Percentiles rank a stretch among this genome's conserved stretches.
Conservation (phyloP, 495 filamentous ascomycete genomes). For the Apiosordaria backusii region DNA sequence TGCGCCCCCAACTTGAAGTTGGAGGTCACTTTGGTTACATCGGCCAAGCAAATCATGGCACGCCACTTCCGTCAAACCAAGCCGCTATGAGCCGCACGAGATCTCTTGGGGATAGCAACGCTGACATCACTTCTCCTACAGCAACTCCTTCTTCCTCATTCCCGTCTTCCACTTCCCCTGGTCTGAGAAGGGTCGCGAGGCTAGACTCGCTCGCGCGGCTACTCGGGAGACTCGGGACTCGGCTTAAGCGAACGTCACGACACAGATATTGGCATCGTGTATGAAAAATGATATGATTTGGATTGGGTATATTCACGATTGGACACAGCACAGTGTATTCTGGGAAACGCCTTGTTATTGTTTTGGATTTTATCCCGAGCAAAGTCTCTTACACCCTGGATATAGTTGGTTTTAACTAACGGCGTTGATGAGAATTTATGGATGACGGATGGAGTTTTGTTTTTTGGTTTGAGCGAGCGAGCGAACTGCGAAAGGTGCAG, state of each 20-base stretch:
- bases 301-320: neutral
- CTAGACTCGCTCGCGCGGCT: slow-evolving; percentile 38
- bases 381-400: neutral
- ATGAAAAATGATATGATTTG: neutral
- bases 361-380: neutral
- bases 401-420: neutral
- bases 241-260: neutral
- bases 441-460: neutral
- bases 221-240: slow-evolving; percentile 30
- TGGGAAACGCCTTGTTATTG: slow-evolving; percentile 1
- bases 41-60: slow-evolving; percentile 24
- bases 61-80: slow-evolving; percentile 26
- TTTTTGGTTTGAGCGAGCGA: neutral
- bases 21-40: slow-evolving; percentile 12
- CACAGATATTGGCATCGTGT: neutral
- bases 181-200: slow-evolving; percentile 78
- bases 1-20: slow-evolving; percentile 5
- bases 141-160: slow-evolving; percentile 91
- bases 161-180: slow-evolving; percentile 97
- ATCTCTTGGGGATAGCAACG: slow-evolving; percentile 11
- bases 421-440: slow-evolving; percentile 1
- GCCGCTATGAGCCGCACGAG: slow-evolving; percentile 8
- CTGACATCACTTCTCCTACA: slow-evolving; percentile 25
- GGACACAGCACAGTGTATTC: neutral
- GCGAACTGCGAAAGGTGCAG: neutral